Evolutionary conservation across 805 yeast genomes (phyloP).

Genomic region (Candida sakaeoensis): DNA sequence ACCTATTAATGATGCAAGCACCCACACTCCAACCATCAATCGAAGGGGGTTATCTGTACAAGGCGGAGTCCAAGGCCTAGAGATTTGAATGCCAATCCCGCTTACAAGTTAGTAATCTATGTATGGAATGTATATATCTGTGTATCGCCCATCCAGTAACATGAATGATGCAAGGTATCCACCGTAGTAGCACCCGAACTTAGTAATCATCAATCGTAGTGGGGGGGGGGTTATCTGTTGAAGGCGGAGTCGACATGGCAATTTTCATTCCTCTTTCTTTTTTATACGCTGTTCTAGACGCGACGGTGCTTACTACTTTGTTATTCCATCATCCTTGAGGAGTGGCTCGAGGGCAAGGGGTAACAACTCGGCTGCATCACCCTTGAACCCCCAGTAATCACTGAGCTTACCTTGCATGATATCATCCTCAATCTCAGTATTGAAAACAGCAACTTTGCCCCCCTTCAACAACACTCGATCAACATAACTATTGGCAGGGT

Average conservation of each 20-base stretch:
- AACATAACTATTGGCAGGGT: slow-evolving; percentile 92
- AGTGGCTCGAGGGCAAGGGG: slow-evolving; percentile 64
- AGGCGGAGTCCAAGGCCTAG: too few relatives aligned
- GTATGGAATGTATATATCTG: neutral
- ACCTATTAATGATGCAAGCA: too few relatives aligned
- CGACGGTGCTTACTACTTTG: neutral
- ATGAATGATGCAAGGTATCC: neutral
- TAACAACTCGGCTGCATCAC: slow-evolving; percentile 72
- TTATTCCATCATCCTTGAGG: slow-evolving; percentile 15
- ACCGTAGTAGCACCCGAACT: neutral
- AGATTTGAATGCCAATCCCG: too few relatives aligned
- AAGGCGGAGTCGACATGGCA: too few relatives aligned
- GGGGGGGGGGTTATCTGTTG: too few relatives aligned
- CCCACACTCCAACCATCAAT: too few relatives aligned
- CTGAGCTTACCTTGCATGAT: slow-evolving; percentile 39
- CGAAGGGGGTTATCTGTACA: too few relatives aligned
- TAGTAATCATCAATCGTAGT: too few relatives aligned
- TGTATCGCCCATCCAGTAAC: too few relatives aligned
- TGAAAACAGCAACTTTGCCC: slow-evolving; percentile 81
- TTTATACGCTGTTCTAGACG: neutral
- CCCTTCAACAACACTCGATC: slow-evolving; percentile 70
- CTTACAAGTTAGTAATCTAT: too few relatives aligned
- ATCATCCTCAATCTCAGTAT: slow-evolving; percentile 56
- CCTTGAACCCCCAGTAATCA: slow-evolving; percentile 66
- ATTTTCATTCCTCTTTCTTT: too few relatives aligned